phyloP scores from a whole-genome alignment of 2,329 filamentous ascomycete genomes.

The Endoconidiophora laricicola region DNA sequence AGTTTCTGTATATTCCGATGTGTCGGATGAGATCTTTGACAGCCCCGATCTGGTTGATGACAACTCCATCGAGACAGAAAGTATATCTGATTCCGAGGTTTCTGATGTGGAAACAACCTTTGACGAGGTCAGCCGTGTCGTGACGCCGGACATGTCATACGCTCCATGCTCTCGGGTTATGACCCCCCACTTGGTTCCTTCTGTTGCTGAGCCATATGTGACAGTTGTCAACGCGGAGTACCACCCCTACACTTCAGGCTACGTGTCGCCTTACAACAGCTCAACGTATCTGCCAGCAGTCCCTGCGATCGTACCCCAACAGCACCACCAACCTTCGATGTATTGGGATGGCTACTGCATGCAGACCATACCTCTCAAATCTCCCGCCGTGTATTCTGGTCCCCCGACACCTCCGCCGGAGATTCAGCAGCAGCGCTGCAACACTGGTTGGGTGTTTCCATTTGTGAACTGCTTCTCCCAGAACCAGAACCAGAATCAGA shows the following conservation, averaged over 20 bases:
- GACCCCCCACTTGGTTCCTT: constrained; percentile 17
- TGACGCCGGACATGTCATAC: constrained; percentile 25
- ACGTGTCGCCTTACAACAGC: not conserved
- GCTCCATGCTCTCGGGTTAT: constrained; percentile 33
- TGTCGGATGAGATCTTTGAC: no score
- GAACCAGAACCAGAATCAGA: not conserved
- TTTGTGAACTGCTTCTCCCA: not conserved
- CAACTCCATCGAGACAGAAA: constrained; percentile 33
- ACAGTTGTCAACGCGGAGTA: constrained; percentile 8
- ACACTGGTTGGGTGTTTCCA: not conserved
- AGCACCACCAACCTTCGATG: not conserved
- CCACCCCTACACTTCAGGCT: not conserved
- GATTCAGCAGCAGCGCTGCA: not conserved
- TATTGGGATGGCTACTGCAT: not conserved
- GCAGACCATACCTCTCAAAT: not conserved
- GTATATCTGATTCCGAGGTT: constrained; percentile 27
- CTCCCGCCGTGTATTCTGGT: not conserved
- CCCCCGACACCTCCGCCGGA: not conserved
- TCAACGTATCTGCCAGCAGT: not conserved
- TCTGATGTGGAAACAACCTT: constrained; percentile 14
- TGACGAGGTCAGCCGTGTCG: no score
- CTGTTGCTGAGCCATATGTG: constrained; percentile 2
- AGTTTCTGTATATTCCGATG: no score
- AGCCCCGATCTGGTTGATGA: constrained; percentile 16
- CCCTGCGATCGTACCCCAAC: not conserved